Conservation (phyloP, 371 early-diverging fungal genomes). For the Circinella minor region DNA sequence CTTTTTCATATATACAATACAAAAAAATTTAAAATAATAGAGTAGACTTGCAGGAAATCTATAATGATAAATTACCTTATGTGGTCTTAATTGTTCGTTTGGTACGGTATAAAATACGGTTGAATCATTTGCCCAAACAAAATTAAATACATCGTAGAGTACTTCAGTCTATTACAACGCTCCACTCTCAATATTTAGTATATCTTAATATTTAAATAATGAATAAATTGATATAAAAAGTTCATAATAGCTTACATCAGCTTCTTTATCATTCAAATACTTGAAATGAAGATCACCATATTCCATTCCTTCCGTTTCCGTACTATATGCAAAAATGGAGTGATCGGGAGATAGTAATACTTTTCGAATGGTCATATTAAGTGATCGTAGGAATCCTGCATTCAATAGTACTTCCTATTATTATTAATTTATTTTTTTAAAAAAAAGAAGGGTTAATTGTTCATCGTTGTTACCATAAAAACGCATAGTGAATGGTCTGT, state of each 20-base stretch:
- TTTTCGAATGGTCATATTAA: conserved; percentile 61
- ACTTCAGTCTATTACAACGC: conserved; percentile 44
- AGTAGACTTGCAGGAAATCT: not conserved
- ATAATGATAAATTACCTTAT: conserved; percentile 45
- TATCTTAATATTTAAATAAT: not conserved
- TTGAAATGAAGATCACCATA: conserved; percentile 69
- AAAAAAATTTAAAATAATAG: not conserved
- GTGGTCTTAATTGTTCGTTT: conserved; percentile 75
- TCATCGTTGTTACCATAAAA: too few relatives aligned
- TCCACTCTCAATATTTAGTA: too few relatives aligned
- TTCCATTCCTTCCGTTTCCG: conserved; percentile 66
- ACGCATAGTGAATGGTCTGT: too few relatives aligned
- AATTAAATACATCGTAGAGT: conserved; percentile 77
- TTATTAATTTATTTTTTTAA: not conserved
- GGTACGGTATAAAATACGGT: conserved; percentile 77
- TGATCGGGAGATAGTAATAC: conserved; percentile 66
- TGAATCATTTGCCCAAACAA: conserved; percentile 76
- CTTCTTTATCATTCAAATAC: conserved; percentile 35
- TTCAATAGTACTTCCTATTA: conserved; percentile 61
- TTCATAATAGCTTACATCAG: conserved; percentile 1
- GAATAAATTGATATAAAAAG: not conserved
- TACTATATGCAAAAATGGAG: conserved; percentile 63
- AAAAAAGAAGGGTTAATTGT: not conserved
- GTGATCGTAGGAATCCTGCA: conserved; percentile 56
- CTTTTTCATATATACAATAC: not conserved